A percentile compares a stretch with the other conserved stretches of the same genome.
phyloP scores from a whole-genome alignment of 768 basidiomycete species.

The Mycena chlorophos region DNA sequence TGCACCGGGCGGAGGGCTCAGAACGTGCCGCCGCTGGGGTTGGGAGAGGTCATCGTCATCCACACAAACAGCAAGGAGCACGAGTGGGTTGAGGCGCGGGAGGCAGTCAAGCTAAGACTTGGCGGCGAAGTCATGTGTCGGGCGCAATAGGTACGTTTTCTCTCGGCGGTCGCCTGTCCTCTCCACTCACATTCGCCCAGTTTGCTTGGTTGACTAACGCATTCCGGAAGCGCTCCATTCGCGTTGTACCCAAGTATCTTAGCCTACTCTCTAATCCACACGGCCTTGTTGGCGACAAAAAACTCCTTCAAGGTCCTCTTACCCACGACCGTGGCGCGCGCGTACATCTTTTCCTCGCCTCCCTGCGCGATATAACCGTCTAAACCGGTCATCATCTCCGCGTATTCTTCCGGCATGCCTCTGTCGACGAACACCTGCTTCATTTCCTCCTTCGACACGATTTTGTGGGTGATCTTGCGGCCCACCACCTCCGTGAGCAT shows the following conservation, averaged over 20 bases:
- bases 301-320: constrained; percentile 25
- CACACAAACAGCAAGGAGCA: constrained; percentile 67
- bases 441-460: constrained; percentile 24
- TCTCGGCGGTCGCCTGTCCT: constrained; percentile 16
- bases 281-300: constrained; percentile 21
- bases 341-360: constrained; percentile 25
- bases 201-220: neutral
- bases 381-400: constrained; percentile 15
- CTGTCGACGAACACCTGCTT: constrained; percentile 14
- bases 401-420: constrained; percentile 23
- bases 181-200: neutral
- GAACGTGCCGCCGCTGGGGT: constrained; percentile 77
- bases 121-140: constrained; percentile 88
- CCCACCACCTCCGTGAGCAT: constrained; percentile 29
- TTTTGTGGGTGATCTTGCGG: constrained; percentile 30
- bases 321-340: constrained; percentile 26
- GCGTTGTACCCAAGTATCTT: neutral
- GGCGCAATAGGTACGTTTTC: constrained; percentile 42
- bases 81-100: constrained; percentile 90
- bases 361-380: constrained; percentile 26
- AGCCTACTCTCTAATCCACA: neutral
- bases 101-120: constrained; percentile 77
- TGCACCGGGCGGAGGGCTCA: constrained; percentile 83
- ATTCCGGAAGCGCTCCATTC: constrained; percentile 19
- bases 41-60: constrained; percentile 93